phyloP scores from a whole-genome alignment of 805 yeast genomes.

The Tetrapisispora taiwanensis region DNA sequence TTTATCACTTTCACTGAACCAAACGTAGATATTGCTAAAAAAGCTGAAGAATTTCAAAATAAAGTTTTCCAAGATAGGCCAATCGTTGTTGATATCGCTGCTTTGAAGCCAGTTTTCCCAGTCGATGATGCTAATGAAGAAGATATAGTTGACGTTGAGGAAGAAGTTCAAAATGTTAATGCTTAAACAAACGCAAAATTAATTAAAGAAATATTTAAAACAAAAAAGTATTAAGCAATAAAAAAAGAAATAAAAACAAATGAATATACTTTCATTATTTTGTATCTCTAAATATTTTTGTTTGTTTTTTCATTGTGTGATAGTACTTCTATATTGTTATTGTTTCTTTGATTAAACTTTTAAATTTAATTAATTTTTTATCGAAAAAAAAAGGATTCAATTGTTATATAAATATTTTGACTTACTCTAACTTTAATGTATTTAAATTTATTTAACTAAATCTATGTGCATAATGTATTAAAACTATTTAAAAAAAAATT shows the following conservation, averaged over 20 bases:
- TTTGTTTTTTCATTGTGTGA: no score
- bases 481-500: no score
- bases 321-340: no score
- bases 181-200: no score
- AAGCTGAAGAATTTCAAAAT: constrained; percentile 61
- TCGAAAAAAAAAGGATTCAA: not conserved
- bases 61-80: constrained; percentile 54
- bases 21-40: constrained; percentile 45
- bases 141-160: constrained; percentile 2
- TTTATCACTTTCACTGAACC: constrained; percentile 41
- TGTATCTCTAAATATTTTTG: not conserved
- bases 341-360: not conserved
- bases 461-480: not conserved
- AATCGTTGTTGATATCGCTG: constrained; percentile 62
- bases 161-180: not conserved
- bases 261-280: no score
- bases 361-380: no score
- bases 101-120: constrained; percentile 30
- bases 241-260: no score
- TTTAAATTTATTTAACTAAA: not conserved
- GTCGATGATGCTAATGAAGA: constrained; percentile 13
- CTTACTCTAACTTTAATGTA: not conserved
- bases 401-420: not conserved
- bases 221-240: no score
- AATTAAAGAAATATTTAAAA: no score